phyloP scores from a whole-genome alignment of 345 rosid species.

The Odontarrhena argentea region DNA sequence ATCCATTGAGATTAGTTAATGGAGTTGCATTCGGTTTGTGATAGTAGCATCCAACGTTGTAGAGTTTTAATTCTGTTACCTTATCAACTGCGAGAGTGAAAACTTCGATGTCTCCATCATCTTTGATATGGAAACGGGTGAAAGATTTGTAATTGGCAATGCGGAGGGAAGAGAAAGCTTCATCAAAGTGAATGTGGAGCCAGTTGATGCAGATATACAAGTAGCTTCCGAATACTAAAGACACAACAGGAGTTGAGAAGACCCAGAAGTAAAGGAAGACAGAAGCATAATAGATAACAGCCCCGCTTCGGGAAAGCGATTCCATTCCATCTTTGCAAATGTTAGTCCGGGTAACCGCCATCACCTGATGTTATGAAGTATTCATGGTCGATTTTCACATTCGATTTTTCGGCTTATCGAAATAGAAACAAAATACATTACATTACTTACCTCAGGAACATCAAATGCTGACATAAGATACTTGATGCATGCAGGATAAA shows the following conservation, averaged over 20 bases:
- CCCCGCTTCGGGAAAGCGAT: conserved; percentile 81
- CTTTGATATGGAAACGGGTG: conserved; percentile 78
- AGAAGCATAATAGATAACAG: conserved; percentile 82
- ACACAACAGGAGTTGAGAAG: conserved; percentile 94
- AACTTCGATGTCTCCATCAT: conserved; percentile 80
- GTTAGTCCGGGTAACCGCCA: conserved; percentile 90
- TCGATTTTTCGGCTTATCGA: not conserved
- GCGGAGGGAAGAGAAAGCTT: conserved; percentile 97
- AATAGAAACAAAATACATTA: conserved; percentile 6
- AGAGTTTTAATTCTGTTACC: conserved; percentile 45
- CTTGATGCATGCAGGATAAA: conserved; percentile 98
- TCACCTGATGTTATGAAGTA: conserved; percentile 58
- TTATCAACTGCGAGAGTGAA: conserved; percentile 96
- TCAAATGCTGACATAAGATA: conserved; percentile 99
- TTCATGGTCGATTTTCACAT: not conserved
- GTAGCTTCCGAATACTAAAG: conserved; percentile 94
- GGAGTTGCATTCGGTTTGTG: not conserved
- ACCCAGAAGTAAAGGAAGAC: conserved; percentile 99
- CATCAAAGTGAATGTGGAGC: conserved; percentile 96
- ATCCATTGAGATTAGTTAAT: conserved; percentile 8
- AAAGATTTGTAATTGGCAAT: conserved; percentile 98
- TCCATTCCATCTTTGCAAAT: conserved; percentile 83
- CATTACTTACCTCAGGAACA: conserved; percentile 80
- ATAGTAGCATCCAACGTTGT: not conserved
- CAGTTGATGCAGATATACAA: conserved; percentile 94